Evolutionary conservation across 306 rosid species (phyloP).

Genomic region (Rubus parviflorus): DNA sequence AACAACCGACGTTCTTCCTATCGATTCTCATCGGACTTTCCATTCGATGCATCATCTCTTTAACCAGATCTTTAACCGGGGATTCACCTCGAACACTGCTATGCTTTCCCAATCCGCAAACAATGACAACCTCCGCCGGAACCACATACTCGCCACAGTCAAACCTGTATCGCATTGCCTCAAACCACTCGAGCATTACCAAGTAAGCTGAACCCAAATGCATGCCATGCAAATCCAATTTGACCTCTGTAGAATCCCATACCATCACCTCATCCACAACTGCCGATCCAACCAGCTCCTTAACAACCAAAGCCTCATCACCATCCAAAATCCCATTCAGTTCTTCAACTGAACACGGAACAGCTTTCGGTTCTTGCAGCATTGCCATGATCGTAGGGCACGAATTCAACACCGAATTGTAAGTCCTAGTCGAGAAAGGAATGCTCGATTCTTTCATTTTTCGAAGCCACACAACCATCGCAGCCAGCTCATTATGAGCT

Average conservation of each 20-base stretch:
- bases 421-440: constrained; percentile 71
- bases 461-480: constrained; percentile 66
- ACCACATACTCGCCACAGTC: constrained; percentile 20
- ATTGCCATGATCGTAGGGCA: constrained; percentile 48
- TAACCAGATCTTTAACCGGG: constrained; percentile 57
- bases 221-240: constrained; percentile 82
- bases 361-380: constrained; percentile 35
- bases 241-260: constrained; percentile 65
- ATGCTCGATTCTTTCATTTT: constrained; percentile 45
- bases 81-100: constrained; percentile 73
- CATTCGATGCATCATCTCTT: constrained; percentile 59
- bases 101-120: constrained; percentile 80
- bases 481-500: constrained; percentile 48
- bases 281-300: constrained; percentile 47
- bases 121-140: constrained; percentile 51
- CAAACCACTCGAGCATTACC: constrained; percentile 67
- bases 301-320: constrained; percentile 61
- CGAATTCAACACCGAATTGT: constrained; percentile 61
- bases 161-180: constrained; percentile 52
- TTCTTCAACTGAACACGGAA: constrained; percentile 51
- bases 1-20: constrained; percentile 71
- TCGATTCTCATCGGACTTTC: constrained; percentile 62
- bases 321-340: constrained; percentile 40
- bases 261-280: constrained; percentile 61
- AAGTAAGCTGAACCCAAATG: constrained; percentile 68